Base-by-base conservation (phyloP, 306 rosid genomes). In the Quercus parvula region DNA sequence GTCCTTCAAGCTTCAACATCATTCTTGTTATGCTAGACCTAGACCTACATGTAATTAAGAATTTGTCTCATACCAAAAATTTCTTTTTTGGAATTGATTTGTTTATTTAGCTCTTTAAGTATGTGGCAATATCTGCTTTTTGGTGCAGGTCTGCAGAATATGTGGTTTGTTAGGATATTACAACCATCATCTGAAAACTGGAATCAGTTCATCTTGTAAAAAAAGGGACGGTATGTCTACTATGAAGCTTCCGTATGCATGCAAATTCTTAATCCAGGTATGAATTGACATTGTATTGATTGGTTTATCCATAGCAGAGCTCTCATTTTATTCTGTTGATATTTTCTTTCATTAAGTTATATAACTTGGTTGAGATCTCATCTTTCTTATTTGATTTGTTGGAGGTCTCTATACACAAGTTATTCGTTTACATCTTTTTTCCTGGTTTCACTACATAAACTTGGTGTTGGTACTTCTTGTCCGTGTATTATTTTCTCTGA, bases 241-340 rank as follows among this genome's bases (percentile, higher is more conserved):
- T 68, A 78, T 91, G 94, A 91, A 90, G 82, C 89, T 95, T 46
- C 97, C 99, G 24, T 95, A 95, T 75, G 94, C 98, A n/a, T 95
- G 98, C 94, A 95, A 92, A 83, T 94, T 95, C 83, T 85, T 95
- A 81, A 88, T 95, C 77, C 98, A 95, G 95, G 97, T 94, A 76
- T 80, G 8, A 46, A 46, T 67, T 67, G 52, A 19, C 25, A 33
- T 35, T 35, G 41, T 67, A 31, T 33, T 67, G 52, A 33, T 67
- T 18, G 25, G 15, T 22, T 59, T 58, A 22, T 20, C 64, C 64
- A 24, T 20, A 22, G 18, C 20, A 35, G 1, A 67, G 52, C 17
- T 19, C 27, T 15, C 51, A 18, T 67, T 17, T 35, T 12, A 33
- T 67, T 19, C 13, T 67, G 31, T 30, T 7, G 2, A 30, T 28